These are phyloP conservation scores for Earliella scabrosa DNA, from an alignment of 1,284 basidiomycete genomes.

Conservation along the genomic window DNA sequence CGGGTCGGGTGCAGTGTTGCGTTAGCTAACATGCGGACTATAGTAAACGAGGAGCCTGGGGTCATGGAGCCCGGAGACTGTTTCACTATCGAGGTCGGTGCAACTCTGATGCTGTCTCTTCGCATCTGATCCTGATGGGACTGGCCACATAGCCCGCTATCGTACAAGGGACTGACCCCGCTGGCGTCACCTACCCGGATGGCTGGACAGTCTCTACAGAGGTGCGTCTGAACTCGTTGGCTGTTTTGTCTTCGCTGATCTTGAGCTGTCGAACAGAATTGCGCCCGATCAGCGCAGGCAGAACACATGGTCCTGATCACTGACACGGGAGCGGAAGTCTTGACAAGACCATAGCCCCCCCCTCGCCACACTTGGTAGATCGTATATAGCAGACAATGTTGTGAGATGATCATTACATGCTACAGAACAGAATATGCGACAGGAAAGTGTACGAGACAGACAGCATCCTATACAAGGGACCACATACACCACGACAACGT, in stretches of 20 bases:
- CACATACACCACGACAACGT: conserved; percentile 4
- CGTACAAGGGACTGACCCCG: conserved; percentile 71
- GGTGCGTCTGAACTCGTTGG: conserved; percentile 40
- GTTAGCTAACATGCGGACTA: not conserved
- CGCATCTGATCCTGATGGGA: not conserved
- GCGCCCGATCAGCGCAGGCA: conserved; percentile 81
- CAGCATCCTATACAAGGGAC: conserved; percentile 4
- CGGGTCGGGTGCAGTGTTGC: not conserved
- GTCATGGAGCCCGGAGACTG: conserved; percentile 83
- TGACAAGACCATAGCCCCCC: conserved; percentile 51
- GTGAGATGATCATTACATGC: not conserved
- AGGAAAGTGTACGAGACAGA: not conserved
- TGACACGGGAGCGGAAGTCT: conserved; percentile 66
- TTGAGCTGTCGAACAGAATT: conserved; percentile 46
- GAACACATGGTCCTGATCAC: conserved; percentile 91
- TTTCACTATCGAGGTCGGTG: conserved; percentile 82
- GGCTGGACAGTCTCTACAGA: conserved; percentile 89
- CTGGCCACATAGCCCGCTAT: conserved; percentile 62
- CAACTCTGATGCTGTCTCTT: no score
- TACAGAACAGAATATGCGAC: conserved; percentile 6
- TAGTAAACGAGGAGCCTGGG: conserved; percentile 81
- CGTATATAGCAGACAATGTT: not conserved
- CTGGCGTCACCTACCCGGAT: conserved; percentile 81
- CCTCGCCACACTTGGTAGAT: no score
- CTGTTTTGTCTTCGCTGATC: not conserved